Percentiles rank a stretch among this genome's conserved stretches.
These are phyloP conservation scores for Brassica carinata DNA, from an alignment of 345 rosid genomes.

Conservation along the genomic window DNA sequence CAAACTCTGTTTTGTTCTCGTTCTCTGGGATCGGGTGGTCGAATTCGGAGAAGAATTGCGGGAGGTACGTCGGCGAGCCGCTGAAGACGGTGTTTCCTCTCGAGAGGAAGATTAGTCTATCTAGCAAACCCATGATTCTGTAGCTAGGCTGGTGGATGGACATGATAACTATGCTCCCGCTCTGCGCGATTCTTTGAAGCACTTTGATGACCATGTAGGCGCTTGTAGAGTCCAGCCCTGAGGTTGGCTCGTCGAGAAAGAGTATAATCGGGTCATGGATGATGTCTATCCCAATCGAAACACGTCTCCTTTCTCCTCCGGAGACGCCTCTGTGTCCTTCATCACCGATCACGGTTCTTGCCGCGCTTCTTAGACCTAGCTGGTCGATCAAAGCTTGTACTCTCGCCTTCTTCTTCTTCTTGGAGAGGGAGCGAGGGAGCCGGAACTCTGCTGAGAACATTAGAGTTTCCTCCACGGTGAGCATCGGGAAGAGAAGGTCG, in stretches of 20 bases:
- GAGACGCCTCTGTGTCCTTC: conserved; percentile 95
- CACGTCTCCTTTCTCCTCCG: conserved; percentile 91
- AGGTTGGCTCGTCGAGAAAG: conserved; percentile 93
- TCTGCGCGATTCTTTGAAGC: conserved; percentile 78
- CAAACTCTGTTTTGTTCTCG: conserved; percentile 85
- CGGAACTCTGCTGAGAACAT: conserved; percentile 96
- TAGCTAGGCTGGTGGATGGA: conserved; percentile 94
- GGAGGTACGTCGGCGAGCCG: conserved; percentile 64
- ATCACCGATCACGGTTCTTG: conserved; percentile 87
- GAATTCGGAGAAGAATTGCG: conserved; percentile 65
- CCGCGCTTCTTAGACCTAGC: conserved; percentile 66
- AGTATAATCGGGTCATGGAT: conserved; percentile 87
- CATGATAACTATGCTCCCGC: conserved; percentile 93
- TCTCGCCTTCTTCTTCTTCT: conserved; percentile 65
- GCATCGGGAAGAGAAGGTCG: conserved; percentile 91
- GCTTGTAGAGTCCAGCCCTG: conserved; percentile 92
- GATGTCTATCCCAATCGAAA: conserved; percentile 76
- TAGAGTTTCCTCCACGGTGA: conserved; percentile 87
- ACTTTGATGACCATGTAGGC: conserved; percentile 96
- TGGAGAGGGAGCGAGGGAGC: conserved; percentile 84
- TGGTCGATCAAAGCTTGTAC: conserved; percentile 92
- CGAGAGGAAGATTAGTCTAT: conserved; percentile 75
- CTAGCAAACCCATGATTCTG: conserved; percentile 75
- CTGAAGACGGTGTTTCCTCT: conserved; percentile 77
- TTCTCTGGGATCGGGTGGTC: conserved; percentile 86